A percentile compares a stretch with the other conserved stretches of the same genome.
Conservation (phyloP, 2,329 filamentous ascomycete species). For the Colletotrichum truncatum region DNA sequence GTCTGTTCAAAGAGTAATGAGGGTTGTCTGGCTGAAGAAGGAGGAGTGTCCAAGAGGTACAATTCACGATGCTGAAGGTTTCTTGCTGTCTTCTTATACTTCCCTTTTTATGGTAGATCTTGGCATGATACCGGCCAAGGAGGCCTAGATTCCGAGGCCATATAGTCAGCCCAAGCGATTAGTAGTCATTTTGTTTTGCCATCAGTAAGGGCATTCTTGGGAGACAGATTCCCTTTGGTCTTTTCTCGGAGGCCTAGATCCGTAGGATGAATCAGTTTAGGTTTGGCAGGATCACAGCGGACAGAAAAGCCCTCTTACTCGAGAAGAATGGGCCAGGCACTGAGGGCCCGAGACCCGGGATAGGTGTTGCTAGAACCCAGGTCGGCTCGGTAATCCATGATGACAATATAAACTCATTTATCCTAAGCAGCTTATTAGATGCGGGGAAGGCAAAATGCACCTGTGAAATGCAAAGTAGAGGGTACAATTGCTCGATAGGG, state of each 20-base stretch:
- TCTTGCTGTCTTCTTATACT: neutral
- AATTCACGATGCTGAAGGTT: neutral
- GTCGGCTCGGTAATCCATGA: neutral
- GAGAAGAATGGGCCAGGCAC: neutral
- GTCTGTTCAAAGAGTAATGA: neutral
- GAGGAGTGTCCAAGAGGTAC: too few species aligned
- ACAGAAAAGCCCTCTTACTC: neutral
- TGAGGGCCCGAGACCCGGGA: neutral
- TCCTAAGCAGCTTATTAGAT: neutral
- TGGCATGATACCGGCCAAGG: neutral
- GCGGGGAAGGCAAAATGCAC: neutral
- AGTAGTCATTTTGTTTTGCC: neutral
- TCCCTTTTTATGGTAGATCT: neutral
- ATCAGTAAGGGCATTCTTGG: too few species aligned
- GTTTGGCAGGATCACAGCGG: neutral
- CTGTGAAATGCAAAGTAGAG: neutral
- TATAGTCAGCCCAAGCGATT: neutral
- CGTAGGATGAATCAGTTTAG: neutral
- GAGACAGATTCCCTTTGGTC: neutral
- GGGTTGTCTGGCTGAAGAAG: neutral
- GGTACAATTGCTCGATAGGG: neutral
- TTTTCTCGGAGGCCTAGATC: neutral
- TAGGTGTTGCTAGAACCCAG: neutral
- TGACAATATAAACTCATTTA: slow-evolving; percentile 7
- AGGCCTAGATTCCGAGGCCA: neutral